Conservation (phyloP, 2,329 filamentous ascomycete species). For the Pseudocercospora vitis region DNA sequence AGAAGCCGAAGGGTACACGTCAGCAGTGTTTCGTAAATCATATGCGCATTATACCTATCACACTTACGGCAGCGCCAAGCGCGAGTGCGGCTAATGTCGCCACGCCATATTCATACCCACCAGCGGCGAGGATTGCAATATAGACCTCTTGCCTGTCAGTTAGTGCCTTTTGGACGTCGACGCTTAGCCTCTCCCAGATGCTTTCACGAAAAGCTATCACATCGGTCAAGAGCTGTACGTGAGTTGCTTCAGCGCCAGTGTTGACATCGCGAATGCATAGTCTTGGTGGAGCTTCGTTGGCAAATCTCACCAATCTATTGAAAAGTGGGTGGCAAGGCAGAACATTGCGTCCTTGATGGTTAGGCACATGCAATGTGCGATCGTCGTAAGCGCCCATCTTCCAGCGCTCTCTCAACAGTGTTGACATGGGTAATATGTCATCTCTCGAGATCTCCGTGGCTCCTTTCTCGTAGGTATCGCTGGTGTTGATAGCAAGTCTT, state of each 20-base stretch:
- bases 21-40: too few species aligned
- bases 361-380: slow-evolving; percentile 28
- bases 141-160: slow-evolving; percentile 43
- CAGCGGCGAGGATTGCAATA: slow-evolving; percentile 48
- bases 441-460: slow-evolving; percentile 11
- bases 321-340: slow-evolving; percentile 42
- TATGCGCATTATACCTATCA: too few species aligned
- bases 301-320: slow-evolving; percentile 44
- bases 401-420: slow-evolving; percentile 19
- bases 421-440: slow-evolving; percentile 20
- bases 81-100: slow-evolving; percentile 51
- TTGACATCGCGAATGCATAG: slow-evolving; percentile 45
- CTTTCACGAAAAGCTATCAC: slow-evolving; percentile 46
- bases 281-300: slow-evolving; percentile 37
- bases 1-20: too few species aligned
- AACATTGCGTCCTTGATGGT: slow-evolving; percentile 26
- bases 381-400: slow-evolving; percentile 28
- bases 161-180: slow-evolving; percentile 33
- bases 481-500: slow-evolving; percentile 20
- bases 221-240: slow-evolving; percentile 48
- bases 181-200: slow-evolving; percentile 37
- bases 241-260: slow-evolving; percentile 40
- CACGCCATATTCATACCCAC: slow-evolving; percentile 52
- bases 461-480: slow-evolving; percentile 18
- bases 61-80: slow-evolving; percentile 48